Percentiles rank a stretch among this genome's conserved stretches.
phyloP scores from a whole-genome alignment of 192 early-diverging fungal species.

The Mortierella alpina region DNA sequence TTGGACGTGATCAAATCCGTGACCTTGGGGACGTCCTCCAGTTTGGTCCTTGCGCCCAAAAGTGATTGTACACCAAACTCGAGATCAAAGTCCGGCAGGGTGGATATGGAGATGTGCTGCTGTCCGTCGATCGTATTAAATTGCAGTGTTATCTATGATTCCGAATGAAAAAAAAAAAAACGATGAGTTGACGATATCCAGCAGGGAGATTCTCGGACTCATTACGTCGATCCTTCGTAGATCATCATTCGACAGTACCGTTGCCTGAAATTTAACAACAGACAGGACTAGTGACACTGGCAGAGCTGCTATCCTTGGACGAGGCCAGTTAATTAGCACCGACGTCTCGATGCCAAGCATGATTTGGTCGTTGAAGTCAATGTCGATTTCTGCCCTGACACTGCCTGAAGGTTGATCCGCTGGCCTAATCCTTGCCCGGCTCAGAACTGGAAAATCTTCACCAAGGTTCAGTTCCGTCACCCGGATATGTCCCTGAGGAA shows the following conservation, averaged over 20 bases:
- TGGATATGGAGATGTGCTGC: constrained; percentile 65
- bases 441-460: constrained; percentile 69
- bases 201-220: background rate
- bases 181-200: constrained; percentile 1
- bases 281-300: constrained; percentile 90
- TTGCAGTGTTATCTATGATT: constrained; percentile 52
- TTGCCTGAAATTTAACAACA: constrained; percentile 91
- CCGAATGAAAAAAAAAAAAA: constrained; percentile 28
- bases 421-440: constrained; percentile 65
- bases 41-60: constrained; percentile 95
- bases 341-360: constrained; percentile 93
- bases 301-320: constrained; percentile 85
- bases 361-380: constrained; percentile 93
- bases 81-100: constrained; percentile 76
- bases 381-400: constrained; percentile 80
- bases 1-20: constrained; percentile 84
- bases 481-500: constrained; percentile 64
- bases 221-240: background rate
- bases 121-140: constrained; percentile 55
- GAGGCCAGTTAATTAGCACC: constrained; percentile 96
- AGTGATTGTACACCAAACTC: constrained; percentile 92
- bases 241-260: constrained; percentile 55
- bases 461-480: constrained; percentile 66
- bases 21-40: constrained; percentile 95
- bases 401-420: constrained; percentile 60